Evolutionary conservation across 2,329 filamentous ascomycete genomes (phyloP).

Genomic region (Fusarium sp.): DNA sequence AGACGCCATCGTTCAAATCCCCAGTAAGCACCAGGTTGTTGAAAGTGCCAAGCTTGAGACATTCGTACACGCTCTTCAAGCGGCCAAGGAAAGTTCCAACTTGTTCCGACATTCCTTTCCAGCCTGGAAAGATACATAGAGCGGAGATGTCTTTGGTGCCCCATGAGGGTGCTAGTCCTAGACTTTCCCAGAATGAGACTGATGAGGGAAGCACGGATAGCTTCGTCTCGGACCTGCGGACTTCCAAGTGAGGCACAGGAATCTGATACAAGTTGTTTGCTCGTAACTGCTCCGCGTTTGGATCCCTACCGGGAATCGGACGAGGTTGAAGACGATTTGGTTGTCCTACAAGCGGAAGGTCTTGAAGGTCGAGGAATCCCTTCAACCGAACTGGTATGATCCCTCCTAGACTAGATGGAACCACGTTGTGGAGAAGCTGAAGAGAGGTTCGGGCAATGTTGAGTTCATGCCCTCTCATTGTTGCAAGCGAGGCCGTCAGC

Average conservation of each 20-base stretch:
- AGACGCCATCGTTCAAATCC: slow-evolving; percentile 61
- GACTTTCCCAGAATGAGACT: slow-evolving; percentile 84
- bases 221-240: slow-evolving; percentile 78
- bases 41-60: slow-evolving; percentile 80
- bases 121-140: slow-evolving; percentile 79
- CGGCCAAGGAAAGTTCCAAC: slow-evolving; percentile 77
- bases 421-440: slow-evolving; percentile 62
- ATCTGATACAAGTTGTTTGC: slow-evolving; percentile 74
- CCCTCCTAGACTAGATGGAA: slow-evolving; percentile 62
- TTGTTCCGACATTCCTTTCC: slow-evolving; percentile 73
- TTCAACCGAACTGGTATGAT: slow-evolving; percentile 59
- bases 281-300: slow-evolving; percentile 63
- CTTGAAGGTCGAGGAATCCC: slow-evolving; percentile 70
- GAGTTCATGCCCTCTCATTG: slow-evolving; percentile 60
- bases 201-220: slow-evolving; percentile 83
- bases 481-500: slow-evolving; percentile 43
- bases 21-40: slow-evolving; percentile 62
- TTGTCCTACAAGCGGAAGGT: slow-evolving; percentile 68
- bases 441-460: slow-evolving; percentile 64
- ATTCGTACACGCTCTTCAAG: slow-evolving; percentile 80
- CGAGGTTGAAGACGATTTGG: slow-evolving; percentile 68
- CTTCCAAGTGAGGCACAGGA: slow-evolving; percentile 78
- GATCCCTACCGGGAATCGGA: slow-evolving; percentile 59
- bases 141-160: slow-evolving; percentile 80
- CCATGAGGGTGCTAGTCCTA: slow-evolving; percentile 80